These are phyloP conservation scores for Trichoderma endophyticum DNA, from an alignment of 2,329 filamentous ascomycete species.

Conservation along the genomic window DNA sequence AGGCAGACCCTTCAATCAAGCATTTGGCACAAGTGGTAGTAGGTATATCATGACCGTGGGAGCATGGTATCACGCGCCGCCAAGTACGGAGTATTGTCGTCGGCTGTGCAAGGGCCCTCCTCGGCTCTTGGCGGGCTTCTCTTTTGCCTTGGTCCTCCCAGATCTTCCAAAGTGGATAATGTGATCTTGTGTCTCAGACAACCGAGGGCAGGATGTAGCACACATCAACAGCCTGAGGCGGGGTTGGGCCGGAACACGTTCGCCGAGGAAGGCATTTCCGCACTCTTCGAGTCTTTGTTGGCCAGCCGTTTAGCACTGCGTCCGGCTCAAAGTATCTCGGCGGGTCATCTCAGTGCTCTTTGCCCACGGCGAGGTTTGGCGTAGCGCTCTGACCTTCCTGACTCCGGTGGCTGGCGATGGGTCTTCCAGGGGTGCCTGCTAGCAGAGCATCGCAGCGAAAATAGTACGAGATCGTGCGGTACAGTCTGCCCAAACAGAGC, in stretches of 20 bases:
- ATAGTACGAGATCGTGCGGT: slow-evolving; percentile 1
- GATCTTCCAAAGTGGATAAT: slow-evolving; percentile 7
- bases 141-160: not conserved
- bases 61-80: not conserved
- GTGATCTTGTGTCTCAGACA: slow-evolving; percentile 16
- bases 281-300: slow-evolving; percentile 3
- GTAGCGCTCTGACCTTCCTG: slow-evolving; percentile 3
- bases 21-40: not conserved
- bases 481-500: not conserved
- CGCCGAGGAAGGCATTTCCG: not conserved
- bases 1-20: not conserved
- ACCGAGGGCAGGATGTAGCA: slow-evolving; percentile 14
- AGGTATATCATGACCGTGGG: not conserved
- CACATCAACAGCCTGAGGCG: slow-evolving; percentile 10
- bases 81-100: not conserved
- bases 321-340: not conserved
- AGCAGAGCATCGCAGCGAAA: not conserved
- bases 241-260: slow-evolving; percentile 16
- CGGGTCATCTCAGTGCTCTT: not conserved
- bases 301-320: not conserved
- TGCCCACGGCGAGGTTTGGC: slow-evolving; percentile 2
- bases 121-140: slow-evolving; percentile 1
- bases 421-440: not conserved
- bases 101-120: not conserved
- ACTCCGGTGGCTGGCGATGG: slow-evolving; percentile 15